Evolutionary conservation across 441 rosid genomes (phyloP), one percentile per base, ranked within the genome.

Genomic region (Sinapis alba): DNA sequence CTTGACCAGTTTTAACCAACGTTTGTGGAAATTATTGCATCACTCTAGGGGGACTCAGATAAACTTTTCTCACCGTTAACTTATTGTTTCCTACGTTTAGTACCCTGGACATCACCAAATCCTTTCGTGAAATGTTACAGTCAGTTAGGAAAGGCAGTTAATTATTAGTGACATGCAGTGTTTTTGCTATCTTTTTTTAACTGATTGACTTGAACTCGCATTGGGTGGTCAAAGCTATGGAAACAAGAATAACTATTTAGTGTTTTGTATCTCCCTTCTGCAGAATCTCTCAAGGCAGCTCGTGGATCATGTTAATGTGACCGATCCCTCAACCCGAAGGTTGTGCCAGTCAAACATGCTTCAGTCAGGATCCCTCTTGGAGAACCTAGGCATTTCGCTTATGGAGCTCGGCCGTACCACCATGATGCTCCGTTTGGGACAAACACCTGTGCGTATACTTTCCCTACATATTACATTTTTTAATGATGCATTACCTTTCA

Each of bases 371-470:
- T 57, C 58, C 28, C 81, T 80, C 34, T 68, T 83, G 76, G 83
- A 83, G 59, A 73, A 74, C 28, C 30, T 83, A 71, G 85, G 83
- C 70, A 71, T 64, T 50, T 73, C 68, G 45, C 80, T 80, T 45
- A 75, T 83, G 75, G 85, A 83, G 82, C 80, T 83, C 68, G 85
- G 83, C 53, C 83, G 78, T 32, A 61, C 83, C 69, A 77, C 80
- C 38, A 74, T 67, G 81, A 77, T 78, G 81, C 59, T 80, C 58
- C 83, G 68, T 16, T 71, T 74, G 71, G 83, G 85, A 73, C 83
- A 80, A 74, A 74, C 85, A 58, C 81, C 82, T 32, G 85, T 83
- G 21, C 51, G 85, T 72, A 63, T 32, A 60, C 62, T 63, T 68
- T 51, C 41, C 27, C 66, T 56, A 54, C 54, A 54, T 73, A 11